Base-by-base conservation (phyloP, 768 basidiomycete genomes). In the Tulasnella sp. region DNA sequence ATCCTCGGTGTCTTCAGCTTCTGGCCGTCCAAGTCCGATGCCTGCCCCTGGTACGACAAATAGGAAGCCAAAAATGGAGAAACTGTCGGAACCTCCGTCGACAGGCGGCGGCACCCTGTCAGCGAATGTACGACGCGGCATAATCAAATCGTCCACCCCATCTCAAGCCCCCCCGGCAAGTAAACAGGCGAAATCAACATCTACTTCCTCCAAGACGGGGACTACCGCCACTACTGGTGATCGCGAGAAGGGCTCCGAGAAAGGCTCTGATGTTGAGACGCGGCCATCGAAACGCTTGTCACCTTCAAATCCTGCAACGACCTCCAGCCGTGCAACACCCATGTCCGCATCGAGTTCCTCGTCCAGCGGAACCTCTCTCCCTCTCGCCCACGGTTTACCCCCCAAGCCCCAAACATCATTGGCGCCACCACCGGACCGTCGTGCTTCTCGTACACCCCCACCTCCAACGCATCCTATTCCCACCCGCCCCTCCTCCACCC, bases 51-150 rank as follows among this genome's bases (percentile, higher is more conserved):
- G 25, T 9, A 36, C 52, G n/a, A 25, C 37, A 6, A 27, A 32
- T 6, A 41, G 55, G 17, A 57, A 57, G 32, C 21, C 48, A 43
- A 57, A 57, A 43, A 27, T 57, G 43, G 48, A 57, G 15, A 57
- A 57, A 32, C 19, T 57, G 2, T 45, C 42, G 43, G 55, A 57
- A 23, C 55, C 55, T 23, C 34, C 36, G 42, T 40, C 29, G 27
- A 29, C 55, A 14, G 35, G 19, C 15, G 55, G 55, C 14, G 42
- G 55, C 25, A 57, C 55, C 11, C 23, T 57, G 21, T 57, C 55
- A 17, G 55, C 46, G 2, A 21, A 29, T 8, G 31, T 48, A n/a
- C 29, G 31, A 45, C 32, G 19, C 19, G 55, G 55, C 5, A 42
- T 54, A 27, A 40, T 54, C 19, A 54, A 54, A 15, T 39, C 52